These are phyloP conservation scores for Pyronema domesticum DNA, from an alignment of 495 filamentous ascomycete genomes.

Conservation along the genomic window DNA sequence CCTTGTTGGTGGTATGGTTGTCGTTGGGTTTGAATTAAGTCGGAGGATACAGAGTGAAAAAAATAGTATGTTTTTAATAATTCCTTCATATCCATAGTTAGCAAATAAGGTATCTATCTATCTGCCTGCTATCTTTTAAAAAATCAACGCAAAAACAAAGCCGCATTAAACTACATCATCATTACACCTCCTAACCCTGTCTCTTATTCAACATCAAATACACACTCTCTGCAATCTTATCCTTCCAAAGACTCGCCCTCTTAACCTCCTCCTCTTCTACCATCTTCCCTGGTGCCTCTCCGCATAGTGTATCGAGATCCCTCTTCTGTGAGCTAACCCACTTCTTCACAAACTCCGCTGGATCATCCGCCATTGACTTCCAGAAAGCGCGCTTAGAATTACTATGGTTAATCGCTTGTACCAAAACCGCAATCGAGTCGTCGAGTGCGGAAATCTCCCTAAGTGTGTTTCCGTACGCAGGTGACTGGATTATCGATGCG, in stretches of 20 bases:
- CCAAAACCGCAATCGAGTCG: constrained; percentile 60
- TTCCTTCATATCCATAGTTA: too few species aligned
- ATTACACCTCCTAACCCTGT: too few species aligned
- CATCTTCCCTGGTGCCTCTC: constrained; percentile 54
- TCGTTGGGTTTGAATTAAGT: too few species aligned
- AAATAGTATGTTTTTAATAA: too few species aligned
- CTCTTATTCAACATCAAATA: constrained; percentile 17
- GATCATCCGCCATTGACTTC: constrained; percentile 55
- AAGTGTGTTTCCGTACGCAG: constrained; percentile 42
- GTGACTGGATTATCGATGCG: constrained; percentile 38
- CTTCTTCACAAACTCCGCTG: constrained; percentile 56
- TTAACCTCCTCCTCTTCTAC: constrained; percentile 41
- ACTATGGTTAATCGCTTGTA: constrained; percentile 58
- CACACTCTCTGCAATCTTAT: constrained; percentile 22
- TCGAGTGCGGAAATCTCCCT: constrained; percentile 55
- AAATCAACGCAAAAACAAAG: too few species aligned
- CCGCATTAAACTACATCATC: too few species aligned
- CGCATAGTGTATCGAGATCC: constrained; percentile 76
- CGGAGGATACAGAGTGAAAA: too few species aligned
- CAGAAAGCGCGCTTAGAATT: constrained; percentile 80
- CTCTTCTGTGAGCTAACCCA: constrained; percentile 80
- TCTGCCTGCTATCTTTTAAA: too few species aligned
- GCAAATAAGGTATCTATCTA: too few species aligned
- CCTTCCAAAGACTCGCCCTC: constrained; percentile 36
- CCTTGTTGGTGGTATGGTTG: too few species aligned